phyloP scores from a whole-genome alignment of 352 stramenopile species.

The Peronosclerospora sorghi region DNA sequence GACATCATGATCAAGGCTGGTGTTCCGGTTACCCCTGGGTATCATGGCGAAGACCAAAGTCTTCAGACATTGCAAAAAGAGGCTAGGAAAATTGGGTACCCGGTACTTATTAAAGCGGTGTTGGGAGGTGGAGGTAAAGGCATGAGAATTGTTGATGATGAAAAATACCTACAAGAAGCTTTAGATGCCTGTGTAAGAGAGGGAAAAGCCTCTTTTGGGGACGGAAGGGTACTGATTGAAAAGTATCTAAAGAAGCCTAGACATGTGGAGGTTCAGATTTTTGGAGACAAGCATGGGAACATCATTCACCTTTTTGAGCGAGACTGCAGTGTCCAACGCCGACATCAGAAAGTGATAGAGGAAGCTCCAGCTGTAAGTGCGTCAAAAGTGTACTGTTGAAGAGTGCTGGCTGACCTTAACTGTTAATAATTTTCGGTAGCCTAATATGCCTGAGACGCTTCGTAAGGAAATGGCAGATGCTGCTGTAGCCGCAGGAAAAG shows the following conservation, averaged over 20 bases:
- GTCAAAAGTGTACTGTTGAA: neutral
- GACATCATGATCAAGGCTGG: slow-evolving; percentile 84
- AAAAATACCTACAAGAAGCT: slow-evolving; percentile 67
- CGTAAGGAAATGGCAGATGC: slow-evolving; percentile 84
- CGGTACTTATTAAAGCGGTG: slow-evolving; percentile 89
- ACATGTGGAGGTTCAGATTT: slow-evolving; percentile 90
- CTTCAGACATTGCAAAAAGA: slow-evolving; percentile 64
- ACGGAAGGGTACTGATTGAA: slow-evolving; percentile 86
- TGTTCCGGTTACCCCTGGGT: slow-evolving; percentile 84
- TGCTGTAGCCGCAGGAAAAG: slow-evolving; percentile 81
- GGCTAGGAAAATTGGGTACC: slow-evolving; percentile 84
- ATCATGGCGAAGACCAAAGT: slow-evolving; percentile 85
- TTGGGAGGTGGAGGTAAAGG: slow-evolving; percentile 86
- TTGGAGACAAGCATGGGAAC: slow-evolving; percentile 86
- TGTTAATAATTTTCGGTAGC: slow-evolving; percentile 28
- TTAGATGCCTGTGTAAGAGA: slow-evolving; percentile 84
- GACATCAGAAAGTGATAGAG: slow-evolving; percentile 92
- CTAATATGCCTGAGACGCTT: slow-evolving; percentile 65
- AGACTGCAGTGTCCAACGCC: slow-evolving; percentile 85
- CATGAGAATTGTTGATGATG: slow-evolving; percentile 85
- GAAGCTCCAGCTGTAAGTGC: slow-evolving; percentile 81
- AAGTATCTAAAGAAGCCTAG: slow-evolving; percentile 84
- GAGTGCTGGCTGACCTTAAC: too few species aligned
- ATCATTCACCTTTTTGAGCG: slow-evolving; percentile 85
- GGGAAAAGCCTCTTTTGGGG: slow-evolving; percentile 81